Evolutionary conservation across 2,329 filamentous ascomycete species (phyloP), one percentile per base, ranked within the genome.

Genomic region (Periconia sp.): DNA sequence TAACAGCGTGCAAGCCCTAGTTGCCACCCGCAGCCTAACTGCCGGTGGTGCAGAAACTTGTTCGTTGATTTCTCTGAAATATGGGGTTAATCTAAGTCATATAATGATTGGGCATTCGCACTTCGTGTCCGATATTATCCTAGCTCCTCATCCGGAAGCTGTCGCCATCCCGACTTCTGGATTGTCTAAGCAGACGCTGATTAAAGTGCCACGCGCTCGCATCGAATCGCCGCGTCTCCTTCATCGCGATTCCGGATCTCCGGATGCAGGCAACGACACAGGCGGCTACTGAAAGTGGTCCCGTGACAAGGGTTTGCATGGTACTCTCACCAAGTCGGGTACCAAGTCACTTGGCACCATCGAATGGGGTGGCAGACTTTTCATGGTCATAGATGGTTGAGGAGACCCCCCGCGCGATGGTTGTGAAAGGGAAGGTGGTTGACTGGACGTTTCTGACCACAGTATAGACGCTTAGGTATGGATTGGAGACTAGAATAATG

Each of bases 21-120:
- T 48, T 28, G 45, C 46, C 50, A 52, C 49, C 44, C 44, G 48
- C 43, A 54, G 48, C 42, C 25, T 35, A 64, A 59, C 51, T 64
- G 56, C 60, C 61, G 61, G 54, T 29, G 47, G 50, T 49, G 38
- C 49, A 54, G 49, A 51, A 50, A 34, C 40, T 44, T 59, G 52
- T 52, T 61, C 48, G 52, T 41, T 48, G 40, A 47, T 46, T 54
- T 44, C 36, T 40, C 50, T 47, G 48, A 45, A 44, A 57, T 60
- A 57, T 60, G 52, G 49, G 43, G 45, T 59, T 59, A 63, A 66
- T 66, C 34, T 65, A 65, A 52, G 24, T 28, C 39, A 44, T 54
- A 44, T 55, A 45, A 52, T 47, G 46, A 63, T 63, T 63, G 59
- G 62, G 48, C 44, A 56, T 44, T 25, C 34, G 21, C 31, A 50